A percentile compares a stretch with the other conserved stretches of the same genome.
Evolutionary conservation across 2,329 filamentous ascomycete genomes (phyloP).

Genomic region (Colletotrichum falcatum): DNA sequence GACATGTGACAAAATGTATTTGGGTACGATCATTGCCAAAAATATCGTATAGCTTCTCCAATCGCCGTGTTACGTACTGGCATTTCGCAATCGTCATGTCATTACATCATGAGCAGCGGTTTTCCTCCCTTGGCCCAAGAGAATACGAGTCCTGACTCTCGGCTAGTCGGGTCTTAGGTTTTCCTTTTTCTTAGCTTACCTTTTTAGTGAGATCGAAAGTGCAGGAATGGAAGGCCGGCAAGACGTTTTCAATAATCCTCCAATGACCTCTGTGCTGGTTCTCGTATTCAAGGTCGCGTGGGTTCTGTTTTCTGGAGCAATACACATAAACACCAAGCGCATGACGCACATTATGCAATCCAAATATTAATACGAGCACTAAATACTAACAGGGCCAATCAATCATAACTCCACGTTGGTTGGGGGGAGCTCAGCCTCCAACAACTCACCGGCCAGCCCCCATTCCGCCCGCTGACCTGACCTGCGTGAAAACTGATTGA

Average conservation of each 20-base stretch:
- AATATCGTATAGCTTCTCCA: neutral
- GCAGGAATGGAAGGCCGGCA: conserved; percentile 2
- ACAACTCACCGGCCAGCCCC: conserved; percentile 2
- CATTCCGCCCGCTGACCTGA: conserved; percentile 28
- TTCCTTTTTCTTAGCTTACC: no score
- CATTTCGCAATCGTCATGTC: neutral
- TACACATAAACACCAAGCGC: conserved; percentile 20
- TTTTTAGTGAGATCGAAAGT: neutral
- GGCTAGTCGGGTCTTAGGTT: neutral
- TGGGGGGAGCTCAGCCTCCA: conserved; percentile 18
- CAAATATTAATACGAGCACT: conserved; percentile 29
- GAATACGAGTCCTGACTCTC: neutral
- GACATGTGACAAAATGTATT: neutral
- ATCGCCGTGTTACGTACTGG: conserved; percentile 2
- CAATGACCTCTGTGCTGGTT: neutral
- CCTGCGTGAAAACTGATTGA: conserved; percentile 6
- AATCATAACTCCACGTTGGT: conserved; percentile 25
- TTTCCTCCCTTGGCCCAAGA: neutral
- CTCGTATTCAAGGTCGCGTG: conserved; percentile 40
- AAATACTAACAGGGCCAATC: conserved; percentile 9
- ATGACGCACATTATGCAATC: conserved; percentile 34
- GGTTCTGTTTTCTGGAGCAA: conserved; percentile 27
- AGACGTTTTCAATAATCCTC: neutral
- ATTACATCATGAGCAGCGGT: neutral
- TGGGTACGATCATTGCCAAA: neutral